Evolutionary conservation across 169 alveolate species (phyloP), one percentile per base, ranked within the genome.

Genomic region (Plasmodium yoelii): DNA sequence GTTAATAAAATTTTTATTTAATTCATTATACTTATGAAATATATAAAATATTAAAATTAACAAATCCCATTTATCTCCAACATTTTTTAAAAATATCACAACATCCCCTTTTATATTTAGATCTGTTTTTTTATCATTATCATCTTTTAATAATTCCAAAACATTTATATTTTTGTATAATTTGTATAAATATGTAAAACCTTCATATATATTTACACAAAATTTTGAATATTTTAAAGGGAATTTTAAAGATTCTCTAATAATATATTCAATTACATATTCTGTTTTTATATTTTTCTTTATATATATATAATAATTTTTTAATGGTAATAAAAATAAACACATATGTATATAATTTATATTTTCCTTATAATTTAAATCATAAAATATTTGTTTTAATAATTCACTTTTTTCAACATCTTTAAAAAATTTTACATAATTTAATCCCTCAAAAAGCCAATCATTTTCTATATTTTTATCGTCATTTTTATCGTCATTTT

Each of bases 11-110:
- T 55, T 64, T 42, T 80, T 80, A 61, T 80, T 80, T 57, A 80
- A 13, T 70, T 80, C 90, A 44, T 80, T 80, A 67, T 65, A 61
- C 68, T 80, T 80, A 60, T 80, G 90, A 70, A 80, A 80, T 26
- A 80, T 67, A 80, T 51, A 80, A 80, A 80, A 80, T 39, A 80
- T 67, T 49, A 80, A 68, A 53, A 80, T 44, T 15, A 80, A 26
- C 15, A 80, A 65, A 56, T 80, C 65, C 90, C 90, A 80, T 67
- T 67, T 80, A 8, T 80, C 90, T n/a, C 90, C 90, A 22, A 80
- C 70, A 24, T 60, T 80, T 80, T 80, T 80, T 53, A 80, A 70
- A 59, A 65, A 80, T 53, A 80, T 53, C 13, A 67, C 90, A 47
- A 68, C 44, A 10, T 80, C 84, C 19, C 90, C 82, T 55, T 7